A percentile compares a stretch with the other conserved stretches of the same genome.
Evolutionary conservation across 2,329 filamentous ascomycete genomes (phyloP).

Genomic region (Phaeosphaeria sp.): DNA sequence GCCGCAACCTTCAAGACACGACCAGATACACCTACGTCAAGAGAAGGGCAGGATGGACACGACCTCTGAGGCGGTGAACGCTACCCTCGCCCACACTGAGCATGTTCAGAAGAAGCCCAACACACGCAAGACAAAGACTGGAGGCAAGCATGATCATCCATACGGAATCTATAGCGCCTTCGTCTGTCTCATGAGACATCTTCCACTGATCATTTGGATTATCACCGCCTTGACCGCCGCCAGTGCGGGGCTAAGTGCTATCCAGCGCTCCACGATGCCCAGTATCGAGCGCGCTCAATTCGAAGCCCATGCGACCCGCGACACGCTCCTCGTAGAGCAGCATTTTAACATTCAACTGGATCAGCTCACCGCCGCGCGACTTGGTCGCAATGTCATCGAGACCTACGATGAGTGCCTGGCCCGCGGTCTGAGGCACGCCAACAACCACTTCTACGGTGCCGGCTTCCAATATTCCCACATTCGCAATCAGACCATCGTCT

Average conservation of each 20-base stretch:
- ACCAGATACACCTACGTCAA: neutral
- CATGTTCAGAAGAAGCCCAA: neutral
- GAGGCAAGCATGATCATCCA: neutral
- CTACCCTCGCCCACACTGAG: neutral
- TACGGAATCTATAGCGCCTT: neutral
- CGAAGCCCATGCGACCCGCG: constrained; percentile 2
- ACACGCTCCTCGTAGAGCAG: constrained; percentile 5
- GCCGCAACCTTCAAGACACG: neutral
- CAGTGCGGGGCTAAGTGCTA: constrained; percentile 4
- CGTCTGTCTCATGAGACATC: neutral
- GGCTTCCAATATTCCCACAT: constrained; percentile 22
- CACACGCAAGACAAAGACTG: neutral
- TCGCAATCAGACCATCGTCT: constrained; percentile 24
- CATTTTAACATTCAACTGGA: constrained; percentile 13
- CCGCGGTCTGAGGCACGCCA: constrained; percentile 22
- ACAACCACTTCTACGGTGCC: constrained; percentile 13
- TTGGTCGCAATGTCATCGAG: constrained; percentile 24
- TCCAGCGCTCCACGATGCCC: constrained; percentile 6
- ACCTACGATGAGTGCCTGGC: constrained; percentile 33
- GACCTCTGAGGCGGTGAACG: neutral
- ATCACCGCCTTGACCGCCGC: constrained; percentile 10
- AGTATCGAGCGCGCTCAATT: constrained; percentile 10
- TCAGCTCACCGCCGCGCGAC: constrained; percentile 6
- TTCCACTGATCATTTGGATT: constrained; percentile 4
- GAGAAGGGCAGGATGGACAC: neutral